Base-by-base conservation (phyloP, 257 asterid species). In the Plantago ovata region DNA sequence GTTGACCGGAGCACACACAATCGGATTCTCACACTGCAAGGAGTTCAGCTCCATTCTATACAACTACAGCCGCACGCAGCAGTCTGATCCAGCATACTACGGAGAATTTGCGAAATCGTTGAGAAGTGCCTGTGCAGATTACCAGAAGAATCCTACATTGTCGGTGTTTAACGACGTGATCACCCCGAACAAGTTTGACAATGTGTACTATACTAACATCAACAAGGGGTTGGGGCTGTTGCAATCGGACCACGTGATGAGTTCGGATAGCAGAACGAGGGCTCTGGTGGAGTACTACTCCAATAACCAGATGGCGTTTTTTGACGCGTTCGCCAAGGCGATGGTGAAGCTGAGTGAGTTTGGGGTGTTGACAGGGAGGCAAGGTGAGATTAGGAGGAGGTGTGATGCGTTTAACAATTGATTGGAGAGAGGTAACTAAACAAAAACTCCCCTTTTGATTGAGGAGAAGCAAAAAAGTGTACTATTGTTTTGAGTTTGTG, bases 1-100 rank as follows among this genome's bases (percentile, higher is more conserved):
- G 0, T 50, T 92, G 13, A 46, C 91, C 55, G 98, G 96, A 0
- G 98, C 98, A 8, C 98, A 91, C 86, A 85, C 98, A 5, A 87
- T 91, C 61, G 98, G 98, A 0, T 87, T 92, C 63, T 87, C 98
- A 0, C 98, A 92, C 64, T 92, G 98, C 78, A 83, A 82, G 47
- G 95, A 92, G 38, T 92, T 92, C 71, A 80, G 83, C 78, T 56
- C 83, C 15, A 79, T 77, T 56, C 24, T 92, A 0, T 88, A 81
- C 83, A 80, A 79, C 22, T 87, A 77, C 86, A 87, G 80, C 73
- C 55, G 61, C 15, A 48, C 67, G 0, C 24, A 71, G 8, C 70
- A 72, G 49, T 71, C 75, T n/a, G 96, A 85, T 55, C 96, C 95
- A 10, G 58, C 94, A 0, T 88, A 88, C 68, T 76, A 88, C 46